Evolutionary conservation across 208 protist species (phyloP).

Genomic region (Crithidia sp.): DNA sequence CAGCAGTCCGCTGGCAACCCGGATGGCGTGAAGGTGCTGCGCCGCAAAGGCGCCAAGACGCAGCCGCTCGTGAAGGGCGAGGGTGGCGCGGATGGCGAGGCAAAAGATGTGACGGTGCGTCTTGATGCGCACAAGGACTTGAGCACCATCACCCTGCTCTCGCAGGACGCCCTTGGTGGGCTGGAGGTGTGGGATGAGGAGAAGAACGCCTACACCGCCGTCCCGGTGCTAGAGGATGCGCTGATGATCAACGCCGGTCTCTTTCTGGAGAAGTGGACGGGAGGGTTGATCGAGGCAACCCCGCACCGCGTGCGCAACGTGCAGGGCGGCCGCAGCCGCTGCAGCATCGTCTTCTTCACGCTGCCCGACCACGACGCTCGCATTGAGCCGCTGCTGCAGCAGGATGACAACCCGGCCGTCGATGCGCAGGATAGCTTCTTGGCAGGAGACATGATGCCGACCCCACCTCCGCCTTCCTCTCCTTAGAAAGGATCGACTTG

Average conservation of each 20-base stretch:
- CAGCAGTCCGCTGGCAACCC: slow-evolving; percentile 65
- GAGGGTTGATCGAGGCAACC: slow-evolving; percentile 82
- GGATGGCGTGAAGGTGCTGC: slow-evolving; percentile 75
- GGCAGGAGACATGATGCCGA: slow-evolving; percentile 86
- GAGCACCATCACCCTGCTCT: slow-evolving; percentile 85
- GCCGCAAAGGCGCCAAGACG: slow-evolving; percentile 66
- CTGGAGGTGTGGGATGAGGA: slow-evolving; percentile 87
- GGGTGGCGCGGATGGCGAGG: slow-evolving; percentile 9
- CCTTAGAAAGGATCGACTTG: background rate
- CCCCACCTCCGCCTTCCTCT: slow-evolving; percentile 22
- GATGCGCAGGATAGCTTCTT: slow-evolving; percentile 77
- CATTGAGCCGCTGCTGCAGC: slow-evolving; percentile 87
- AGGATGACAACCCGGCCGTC: slow-evolving; percentile 80
- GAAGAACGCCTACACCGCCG: slow-evolving; percentile 57
- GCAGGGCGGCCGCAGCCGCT: slow-evolving; percentile 65
- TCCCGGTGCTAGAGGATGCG: slow-evolving; percentile 86
- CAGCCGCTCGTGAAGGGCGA: slow-evolving; percentile 45
- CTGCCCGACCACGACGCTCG: slow-evolving; percentile 83
- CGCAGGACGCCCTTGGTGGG: slow-evolving; percentile 84
- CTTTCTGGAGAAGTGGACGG: slow-evolving; percentile 91
- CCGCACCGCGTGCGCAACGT: slow-evolving; percentile 82
- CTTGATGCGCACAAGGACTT: slow-evolving; percentile 89
- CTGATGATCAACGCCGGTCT: slow-evolving; percentile 86
- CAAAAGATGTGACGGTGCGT: slow-evolving; percentile 47
- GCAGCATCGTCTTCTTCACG: slow-evolving; percentile 88